Conservation (phyloP, 139 green algal species). For the Auxenochlorella pyrenoidosa region DNA sequence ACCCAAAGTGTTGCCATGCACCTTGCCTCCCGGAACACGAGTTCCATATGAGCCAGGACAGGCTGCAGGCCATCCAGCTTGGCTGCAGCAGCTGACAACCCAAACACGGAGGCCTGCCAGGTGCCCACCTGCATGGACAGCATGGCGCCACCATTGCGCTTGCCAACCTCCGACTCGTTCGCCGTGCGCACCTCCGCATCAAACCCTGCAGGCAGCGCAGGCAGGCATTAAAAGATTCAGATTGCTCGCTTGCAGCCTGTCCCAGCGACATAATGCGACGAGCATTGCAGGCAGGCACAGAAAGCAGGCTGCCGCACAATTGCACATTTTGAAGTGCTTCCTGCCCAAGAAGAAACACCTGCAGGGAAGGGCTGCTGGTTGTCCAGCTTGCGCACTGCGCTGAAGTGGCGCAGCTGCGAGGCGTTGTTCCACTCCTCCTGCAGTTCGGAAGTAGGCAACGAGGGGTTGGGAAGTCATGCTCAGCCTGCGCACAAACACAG, state of each 20-base stretch:
- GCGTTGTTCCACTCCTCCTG: constrained; percentile 75
- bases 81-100: neutral
- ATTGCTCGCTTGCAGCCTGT: neutral
- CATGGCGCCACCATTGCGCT: constrained; percentile 76
- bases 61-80: no score
- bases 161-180: constrained; percentile 70
- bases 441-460: neutral
- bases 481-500: no score
- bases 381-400: constrained; percentile 84
- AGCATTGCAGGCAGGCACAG: neutral
- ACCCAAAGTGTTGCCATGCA: neutral
- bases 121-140: constrained; percentile 49
- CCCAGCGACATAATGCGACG: neutral
- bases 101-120: neutral
- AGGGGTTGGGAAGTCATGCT: no score
- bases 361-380: constrained; percentile 76
- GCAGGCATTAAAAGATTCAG: neutral
- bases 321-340: neutral
- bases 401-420: constrained; percentile 84
- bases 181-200: constrained; percentile 68
- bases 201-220: constrained; percentile 73
- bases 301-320: no score
- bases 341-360: constrained; percentile 3
- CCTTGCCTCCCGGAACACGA: neutral
- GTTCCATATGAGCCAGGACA: no score